Conservation (phyloP, 2,329 filamentous ascomycete genomes). For the Ceratocystis destructans region DNA sequence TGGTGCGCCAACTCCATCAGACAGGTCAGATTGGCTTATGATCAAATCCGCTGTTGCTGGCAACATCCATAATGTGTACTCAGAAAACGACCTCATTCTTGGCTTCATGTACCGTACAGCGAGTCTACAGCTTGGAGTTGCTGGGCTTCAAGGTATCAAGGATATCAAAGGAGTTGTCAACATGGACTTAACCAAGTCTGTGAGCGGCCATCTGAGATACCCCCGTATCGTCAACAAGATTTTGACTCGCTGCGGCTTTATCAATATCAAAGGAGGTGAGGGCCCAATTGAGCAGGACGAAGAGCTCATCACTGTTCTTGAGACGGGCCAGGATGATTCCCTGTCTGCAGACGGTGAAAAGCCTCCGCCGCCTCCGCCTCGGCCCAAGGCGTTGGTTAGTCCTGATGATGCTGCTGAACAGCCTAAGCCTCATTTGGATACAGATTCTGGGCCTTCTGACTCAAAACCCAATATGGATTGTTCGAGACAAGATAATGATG, state of each 20-base stretch:
- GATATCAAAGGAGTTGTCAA: constrained; percentile 52
- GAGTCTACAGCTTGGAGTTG: constrained; percentile 68
- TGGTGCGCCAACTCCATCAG: constrained; percentile 63
- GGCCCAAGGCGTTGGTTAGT: neutral
- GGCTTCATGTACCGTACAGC: constrained; percentile 78
- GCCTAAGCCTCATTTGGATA: constrained; percentile 6
- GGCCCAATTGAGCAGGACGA: constrained; percentile 39
- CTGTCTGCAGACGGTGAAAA: neutral
- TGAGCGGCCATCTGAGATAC: constrained; percentile 41
- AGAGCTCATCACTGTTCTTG: constrained; percentile 23
- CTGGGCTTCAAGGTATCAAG: constrained; percentile 62
- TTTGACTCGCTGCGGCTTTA: constrained; percentile 38
- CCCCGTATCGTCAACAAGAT: constrained; percentile 39
- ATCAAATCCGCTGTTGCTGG: constrained; percentile 69
- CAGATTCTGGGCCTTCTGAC: constrained; percentile 5
- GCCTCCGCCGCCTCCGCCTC: constrained; percentile 14
- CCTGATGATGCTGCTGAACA: neutral
- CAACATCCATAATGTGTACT: constrained; percentile 76
- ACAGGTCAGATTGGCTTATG: constrained; percentile 57
- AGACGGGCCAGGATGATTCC: neutral
- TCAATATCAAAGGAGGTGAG: constrained; percentile 31
- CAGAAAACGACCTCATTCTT: constrained; percentile 73
- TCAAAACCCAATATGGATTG: neutral
- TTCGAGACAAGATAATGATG: neutral
- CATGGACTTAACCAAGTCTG: constrained; percentile 38